Conservation (phyloP, 805 yeast genomes). For the Candida lessepsii region DNA sequence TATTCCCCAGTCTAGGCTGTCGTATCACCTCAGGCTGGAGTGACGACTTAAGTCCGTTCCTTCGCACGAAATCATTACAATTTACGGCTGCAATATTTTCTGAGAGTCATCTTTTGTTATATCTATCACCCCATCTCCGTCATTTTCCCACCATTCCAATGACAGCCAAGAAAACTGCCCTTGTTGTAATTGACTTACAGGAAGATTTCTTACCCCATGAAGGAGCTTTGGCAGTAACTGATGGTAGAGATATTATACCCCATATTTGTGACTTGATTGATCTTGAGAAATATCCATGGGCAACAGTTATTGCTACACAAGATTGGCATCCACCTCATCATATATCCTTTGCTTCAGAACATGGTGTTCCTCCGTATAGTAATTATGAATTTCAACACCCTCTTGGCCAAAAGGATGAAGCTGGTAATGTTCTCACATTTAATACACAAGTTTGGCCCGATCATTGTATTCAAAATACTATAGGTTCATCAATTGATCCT, state of each 20-base stretch:
- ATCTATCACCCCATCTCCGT: background rate
- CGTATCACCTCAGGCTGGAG: too few species aligned
- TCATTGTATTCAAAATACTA: conserved; percentile 75
- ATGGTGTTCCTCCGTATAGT: conserved; percentile 52
- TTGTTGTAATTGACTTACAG: conserved; percentile 78
- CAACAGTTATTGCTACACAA: conserved; percentile 64
- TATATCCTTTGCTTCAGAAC: conserved; percentile 76
- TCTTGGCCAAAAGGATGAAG: conserved; percentile 23
- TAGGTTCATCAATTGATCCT: conserved; percentile 63
- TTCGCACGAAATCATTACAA: too few species aligned
- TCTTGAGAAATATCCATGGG: conserved; percentile 48
- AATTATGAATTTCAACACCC: conserved; percentile 53
- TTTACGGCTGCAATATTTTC: background rate
- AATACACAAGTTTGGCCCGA: conserved; percentile 79
- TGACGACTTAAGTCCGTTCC: too few species aligned
- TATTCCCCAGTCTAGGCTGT: too few species aligned
- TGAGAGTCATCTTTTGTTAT: background rate
- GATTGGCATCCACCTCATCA: conserved; percentile 90
- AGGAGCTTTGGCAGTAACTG: conserved; percentile 72
- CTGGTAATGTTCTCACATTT: conserved; percentile 25
- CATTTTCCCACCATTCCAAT: background rate
- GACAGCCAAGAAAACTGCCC: conserved; percentile 38
- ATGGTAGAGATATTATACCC: conserved; percentile 59
- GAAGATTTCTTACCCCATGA: conserved; percentile 79
- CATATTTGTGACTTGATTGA: conserved; percentile 49